phyloP scores from a whole-genome alignment of 2,329 filamentous ascomycete genomes.

The Sarocladiaceae sp. region DNA sequence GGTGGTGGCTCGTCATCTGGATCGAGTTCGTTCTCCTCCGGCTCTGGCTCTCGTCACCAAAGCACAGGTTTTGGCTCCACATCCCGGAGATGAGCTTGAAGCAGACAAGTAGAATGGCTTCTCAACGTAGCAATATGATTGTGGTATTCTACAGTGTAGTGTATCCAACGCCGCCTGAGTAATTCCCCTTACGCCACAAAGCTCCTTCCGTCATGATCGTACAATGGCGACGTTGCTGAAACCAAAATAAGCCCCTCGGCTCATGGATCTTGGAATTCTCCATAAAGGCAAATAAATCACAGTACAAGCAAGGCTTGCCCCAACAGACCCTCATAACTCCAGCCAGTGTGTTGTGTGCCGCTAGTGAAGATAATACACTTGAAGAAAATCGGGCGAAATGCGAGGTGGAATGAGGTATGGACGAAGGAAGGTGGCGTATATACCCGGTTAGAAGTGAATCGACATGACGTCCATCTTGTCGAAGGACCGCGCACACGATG shows the following conservation, averaged over 20 bases:
- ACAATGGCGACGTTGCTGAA: conserved; percentile 8
- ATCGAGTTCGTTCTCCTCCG: conserved; percentile 34
- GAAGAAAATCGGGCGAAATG: not conserved
- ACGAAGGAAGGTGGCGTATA: conserved; percentile 16
- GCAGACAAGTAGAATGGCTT: not conserved
- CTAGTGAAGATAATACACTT: not conserved
- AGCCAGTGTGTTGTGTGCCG: not conserved
- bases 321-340: not conserved
- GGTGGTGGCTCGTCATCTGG: conserved; percentile 31
- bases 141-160: conserved; percentile 8
- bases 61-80: conserved; percentile 74
- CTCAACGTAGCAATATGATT: not conserved
- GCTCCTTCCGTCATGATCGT: conserved; percentile 8
- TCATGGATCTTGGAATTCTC: no score
- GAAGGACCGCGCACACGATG: conserved; percentile 88
- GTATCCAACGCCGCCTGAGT: conserved; percentile 7
- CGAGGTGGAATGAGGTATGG: not conserved
- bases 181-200: not conserved
- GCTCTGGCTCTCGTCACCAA: conserved; percentile 48
- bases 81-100: conserved; percentile 43
- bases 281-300: no score
- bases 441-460: conserved; percentile 39
- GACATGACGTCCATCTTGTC: conserved; percentile 87
- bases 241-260: no score
- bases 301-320: not conserved